These are phyloP conservation scores for Cercophora sp. DNA, from an alignment of 495 filamentous ascomycete species.

Conservation along the genomic window DNA sequence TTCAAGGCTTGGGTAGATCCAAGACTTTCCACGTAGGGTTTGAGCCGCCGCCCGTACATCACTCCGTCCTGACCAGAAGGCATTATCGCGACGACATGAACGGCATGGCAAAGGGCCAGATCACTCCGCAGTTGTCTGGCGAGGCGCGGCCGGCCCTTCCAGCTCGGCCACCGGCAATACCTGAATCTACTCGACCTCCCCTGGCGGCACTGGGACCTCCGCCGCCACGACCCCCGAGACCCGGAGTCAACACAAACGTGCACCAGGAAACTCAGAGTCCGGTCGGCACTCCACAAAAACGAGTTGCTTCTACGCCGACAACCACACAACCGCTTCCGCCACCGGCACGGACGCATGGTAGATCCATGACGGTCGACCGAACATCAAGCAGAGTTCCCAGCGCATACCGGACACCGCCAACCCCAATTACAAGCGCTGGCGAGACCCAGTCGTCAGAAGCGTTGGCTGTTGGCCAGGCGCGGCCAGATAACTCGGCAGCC, in stretches of 20 bases:
- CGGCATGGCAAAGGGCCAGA: constrained; percentile 24
- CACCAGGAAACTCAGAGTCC: constrained; percentile 23
- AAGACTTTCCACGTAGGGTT: constrained; percentile 32
- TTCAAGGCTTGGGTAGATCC: constrained; percentile 16
- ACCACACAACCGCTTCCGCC: constrained; percentile 40
- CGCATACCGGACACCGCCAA: constrained; percentile 32
- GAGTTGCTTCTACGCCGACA: constrained; percentile 47
- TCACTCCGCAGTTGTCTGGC: constrained; percentile 33
- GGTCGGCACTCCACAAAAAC: constrained; percentile 37
- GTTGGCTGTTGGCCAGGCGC: constrained; percentile 12
- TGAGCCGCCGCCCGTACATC: constrained; percentile 49
- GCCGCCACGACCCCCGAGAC: constrained; percentile 43
- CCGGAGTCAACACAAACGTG: constrained; percentile 33
- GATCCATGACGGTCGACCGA: constrained; percentile 49
- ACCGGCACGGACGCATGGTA: constrained; percentile 38
- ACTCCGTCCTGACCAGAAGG: constrained; percentile 38
- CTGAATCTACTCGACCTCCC: constrained; percentile 24
- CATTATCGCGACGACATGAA: constrained; percentile 38
- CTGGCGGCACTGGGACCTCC: constrained; percentile 35
- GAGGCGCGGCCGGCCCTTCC: constrained; percentile 60
- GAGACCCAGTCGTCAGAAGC: constrained; percentile 28
- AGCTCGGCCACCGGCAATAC: constrained; percentile 43
- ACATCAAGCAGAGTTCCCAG: constrained; percentile 30
- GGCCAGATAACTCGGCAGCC: constrained; percentile 20
- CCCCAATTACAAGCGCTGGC: constrained; percentile 18